These are phyloP conservation scores for Euphorbia peplus DNA, from an alignment of 345 rosid species.

Conservation along the genomic window DNA sequence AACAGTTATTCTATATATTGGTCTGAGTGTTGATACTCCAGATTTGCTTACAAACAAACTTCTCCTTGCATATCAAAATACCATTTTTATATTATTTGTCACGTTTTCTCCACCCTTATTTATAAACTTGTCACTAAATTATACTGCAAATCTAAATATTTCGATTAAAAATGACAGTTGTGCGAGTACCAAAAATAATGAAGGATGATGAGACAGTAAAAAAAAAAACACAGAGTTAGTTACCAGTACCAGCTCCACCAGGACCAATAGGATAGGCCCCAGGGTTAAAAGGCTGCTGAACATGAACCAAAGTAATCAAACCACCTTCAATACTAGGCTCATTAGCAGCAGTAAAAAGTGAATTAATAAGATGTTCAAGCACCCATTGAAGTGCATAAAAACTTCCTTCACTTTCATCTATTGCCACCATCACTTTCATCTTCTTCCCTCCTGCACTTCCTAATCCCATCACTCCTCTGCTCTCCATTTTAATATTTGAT, in stretches of 20 bases:
- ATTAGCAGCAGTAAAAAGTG: background rate
- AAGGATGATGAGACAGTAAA: background rate
- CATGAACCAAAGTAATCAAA: conserved; percentile 49
- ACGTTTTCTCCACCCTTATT: too few species aligned
- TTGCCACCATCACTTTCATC: conserved; percentile 52
- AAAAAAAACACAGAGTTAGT: background rate
- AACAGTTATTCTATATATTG: too few species aligned
- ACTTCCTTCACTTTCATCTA: conserved; percentile 65
- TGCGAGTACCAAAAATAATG: too few species aligned
- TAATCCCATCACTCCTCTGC: too few species aligned
- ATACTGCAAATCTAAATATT: too few species aligned
- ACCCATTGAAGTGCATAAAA: conserved; percentile 63
- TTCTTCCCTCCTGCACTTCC: conserved; percentile 21
- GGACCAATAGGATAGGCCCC: conserved; percentile 45
- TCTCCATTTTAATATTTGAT: too few species aligned
- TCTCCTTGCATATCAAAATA: too few species aligned
- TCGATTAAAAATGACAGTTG: too few species aligned
- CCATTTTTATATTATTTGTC: too few species aligned
- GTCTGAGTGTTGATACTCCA: too few species aligned
- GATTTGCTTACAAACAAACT: too few species aligned
- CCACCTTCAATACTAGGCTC: conserved; percentile 29
- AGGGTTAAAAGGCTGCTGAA: conserved; percentile 48
- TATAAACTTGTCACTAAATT: too few species aligned
- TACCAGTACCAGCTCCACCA: conserved; percentile 36
- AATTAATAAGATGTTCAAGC: conserved; percentile 35